Conservation (phyloP, 768 basidiomycete species). For the Kwoniella sp. region DNA sequence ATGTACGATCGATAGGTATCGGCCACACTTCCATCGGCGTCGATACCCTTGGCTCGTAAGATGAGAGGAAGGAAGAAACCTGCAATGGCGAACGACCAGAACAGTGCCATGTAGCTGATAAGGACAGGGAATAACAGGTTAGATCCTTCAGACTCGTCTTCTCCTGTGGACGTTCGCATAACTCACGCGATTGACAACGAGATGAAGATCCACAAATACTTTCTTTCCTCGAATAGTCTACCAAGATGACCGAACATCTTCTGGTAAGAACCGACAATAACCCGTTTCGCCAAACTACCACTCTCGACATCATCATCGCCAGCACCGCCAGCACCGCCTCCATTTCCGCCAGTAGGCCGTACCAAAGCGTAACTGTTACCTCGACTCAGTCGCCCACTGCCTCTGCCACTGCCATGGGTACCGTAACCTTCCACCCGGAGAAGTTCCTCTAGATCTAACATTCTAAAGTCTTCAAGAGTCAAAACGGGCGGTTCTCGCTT, state of each 20-base stretch:
- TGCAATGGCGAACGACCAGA: slow-evolving; percentile 53
- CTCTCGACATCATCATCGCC: neutral
- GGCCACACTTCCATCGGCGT: slow-evolving; percentile 27
- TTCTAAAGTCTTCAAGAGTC: slow-evolving; percentile 53
- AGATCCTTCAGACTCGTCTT: too few relatives aligned
- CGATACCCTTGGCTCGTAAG: slow-evolving; percentile 46
- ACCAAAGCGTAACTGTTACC: neutral
- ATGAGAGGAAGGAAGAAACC: slow-evolving; percentile 56
- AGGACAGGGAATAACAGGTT: neutral
- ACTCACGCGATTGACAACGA: slow-evolving; percentile 44
- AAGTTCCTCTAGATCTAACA: slow-evolving; percentile 44
- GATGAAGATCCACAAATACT: slow-evolving; percentile 42
- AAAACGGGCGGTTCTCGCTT: slow-evolving; percentile 36
- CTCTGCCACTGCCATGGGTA: neutral
- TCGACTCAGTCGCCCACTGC: neutral
- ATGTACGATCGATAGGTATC: slow-evolving; percentile 53
- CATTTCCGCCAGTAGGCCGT: slow-evolving; percentile 1
- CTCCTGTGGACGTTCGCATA: too few relatives aligned
- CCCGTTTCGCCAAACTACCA: slow-evolving; percentile 4
- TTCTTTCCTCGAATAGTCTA: slow-evolving; percentile 44
- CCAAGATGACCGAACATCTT: slow-evolving; percentile 49
- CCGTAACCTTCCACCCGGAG: neutral
- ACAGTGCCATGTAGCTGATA: slow-evolving; percentile 31
- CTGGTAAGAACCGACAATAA: slow-evolving; percentile 14
- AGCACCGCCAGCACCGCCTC: neutral